A percentile compares a stretch with the other conserved stretches of the same genome.
Evolutionary conservation across 306 rosid species (phyloP).

Genomic region (Pyrus betulifolia): DNA sequence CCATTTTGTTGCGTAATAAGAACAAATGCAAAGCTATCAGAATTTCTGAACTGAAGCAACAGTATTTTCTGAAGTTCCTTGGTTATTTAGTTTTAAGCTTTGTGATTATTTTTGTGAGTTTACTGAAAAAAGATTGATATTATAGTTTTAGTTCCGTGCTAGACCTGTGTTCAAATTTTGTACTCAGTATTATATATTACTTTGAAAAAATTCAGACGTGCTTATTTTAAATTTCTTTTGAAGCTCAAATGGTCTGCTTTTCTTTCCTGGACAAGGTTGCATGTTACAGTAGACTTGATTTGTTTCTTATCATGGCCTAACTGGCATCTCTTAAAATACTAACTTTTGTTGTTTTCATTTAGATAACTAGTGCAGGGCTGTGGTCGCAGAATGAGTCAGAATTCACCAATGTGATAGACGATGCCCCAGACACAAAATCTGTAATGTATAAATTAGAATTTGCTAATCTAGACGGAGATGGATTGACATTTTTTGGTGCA

Average conservation of each 20-base stretch:
- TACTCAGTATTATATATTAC: neutral
- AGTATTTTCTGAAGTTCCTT: neutral
- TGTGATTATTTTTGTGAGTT: neutral
- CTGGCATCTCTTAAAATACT: conserved; percentile 5
- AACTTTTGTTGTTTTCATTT: neutral
- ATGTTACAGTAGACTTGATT: conserved; percentile 2
- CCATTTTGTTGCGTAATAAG: neutral
- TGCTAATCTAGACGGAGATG: conserved; percentile 54
- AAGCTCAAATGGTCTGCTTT: neutral
- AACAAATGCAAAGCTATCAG: neutral
- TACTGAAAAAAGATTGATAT: neutral
- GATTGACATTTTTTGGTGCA: conserved; percentile 45
- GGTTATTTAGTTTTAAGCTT: neutral
- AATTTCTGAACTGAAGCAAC: neutral
- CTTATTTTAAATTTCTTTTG: neutral
- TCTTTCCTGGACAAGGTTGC: neutral
- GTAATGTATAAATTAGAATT: conserved; percentile 38
- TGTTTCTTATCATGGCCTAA: neutral
- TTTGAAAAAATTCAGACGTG: neutral
- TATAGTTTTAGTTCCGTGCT: neutral
- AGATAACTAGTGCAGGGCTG: conserved; percentile 82
- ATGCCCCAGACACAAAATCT: conserved; percentile 25
- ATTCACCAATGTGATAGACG: conserved; percentile 25
- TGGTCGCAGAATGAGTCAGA: conserved; percentile 71
- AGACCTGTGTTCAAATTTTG: neutral